Percentiles rank a stretch among this genome's conserved stretches.
Conservation (phyloP, 2,329 filamentous ascomycete species). For the Penicillium sp. region DNA sequence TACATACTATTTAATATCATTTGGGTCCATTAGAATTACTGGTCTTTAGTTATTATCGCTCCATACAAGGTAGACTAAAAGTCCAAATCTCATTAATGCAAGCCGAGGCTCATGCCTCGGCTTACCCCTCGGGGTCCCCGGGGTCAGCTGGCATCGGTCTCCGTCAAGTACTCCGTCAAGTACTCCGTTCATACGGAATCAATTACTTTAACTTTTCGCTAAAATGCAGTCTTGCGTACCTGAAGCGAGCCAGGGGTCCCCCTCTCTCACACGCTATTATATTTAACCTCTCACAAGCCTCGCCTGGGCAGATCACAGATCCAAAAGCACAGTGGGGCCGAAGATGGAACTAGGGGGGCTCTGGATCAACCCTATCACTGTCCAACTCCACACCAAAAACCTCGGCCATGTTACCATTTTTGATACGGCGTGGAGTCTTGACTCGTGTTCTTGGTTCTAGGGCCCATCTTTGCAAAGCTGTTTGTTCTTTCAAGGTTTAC, state of each 20-base stretch:
- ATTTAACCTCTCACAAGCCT: background rate
- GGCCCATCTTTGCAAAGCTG: background rate
- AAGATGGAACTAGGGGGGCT: constrained; percentile 21
- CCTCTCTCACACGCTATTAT: background rate
- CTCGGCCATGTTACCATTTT: constrained; percentile 24
- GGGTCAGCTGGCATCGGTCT: background rate
- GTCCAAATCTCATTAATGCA: background rate
- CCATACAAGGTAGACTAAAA: background rate
- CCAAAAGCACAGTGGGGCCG: constrained; percentile 4
- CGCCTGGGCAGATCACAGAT: background rate
- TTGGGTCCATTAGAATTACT: too few relatives aligned
- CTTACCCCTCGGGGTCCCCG: background rate
- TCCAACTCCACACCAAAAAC: constrained; percentile 4
- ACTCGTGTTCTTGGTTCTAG: background rate
- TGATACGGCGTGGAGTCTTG: constrained; percentile 13
- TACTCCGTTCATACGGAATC: background rate
- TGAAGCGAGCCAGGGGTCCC: background rate
- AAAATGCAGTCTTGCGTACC: background rate
- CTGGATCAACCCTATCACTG: constrained; percentile 24
- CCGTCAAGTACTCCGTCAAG: background rate
- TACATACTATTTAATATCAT: too few relatives aligned
- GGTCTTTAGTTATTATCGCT: too few relatives aligned
- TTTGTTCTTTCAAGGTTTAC: background rate
- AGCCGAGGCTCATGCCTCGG: background rate
- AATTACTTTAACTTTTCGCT: background rate